phyloP scores from a whole-genome alignment of 768 basidiomycete genomes.

The Psilocybe azurescens region DNA sequence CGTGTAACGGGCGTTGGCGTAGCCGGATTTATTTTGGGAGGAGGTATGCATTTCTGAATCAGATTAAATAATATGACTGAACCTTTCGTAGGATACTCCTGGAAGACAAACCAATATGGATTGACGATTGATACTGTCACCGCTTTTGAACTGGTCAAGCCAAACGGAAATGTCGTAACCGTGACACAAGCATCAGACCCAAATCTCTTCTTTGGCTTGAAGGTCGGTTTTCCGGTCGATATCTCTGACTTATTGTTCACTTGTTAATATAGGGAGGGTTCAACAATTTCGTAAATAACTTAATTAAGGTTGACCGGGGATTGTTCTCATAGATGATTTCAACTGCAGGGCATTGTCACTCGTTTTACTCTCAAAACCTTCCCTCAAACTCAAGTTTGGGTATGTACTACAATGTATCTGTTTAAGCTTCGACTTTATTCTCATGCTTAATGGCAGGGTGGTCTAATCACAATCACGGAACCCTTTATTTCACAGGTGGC shows the following conservation, averaged over 20 bases:
- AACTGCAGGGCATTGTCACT: constrained; percentile 58
- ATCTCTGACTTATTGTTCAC: neutral
- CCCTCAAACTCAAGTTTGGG: constrained; percentile 65
- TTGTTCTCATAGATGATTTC: neutral
- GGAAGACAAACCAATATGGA: constrained; percentile 65
- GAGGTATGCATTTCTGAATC: constrained; percentile 42
- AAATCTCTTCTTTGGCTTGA: constrained; percentile 47
- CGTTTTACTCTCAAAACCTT: constrained; percentile 57
- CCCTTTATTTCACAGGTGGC: constrained; percentile 28
- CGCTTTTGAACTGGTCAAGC: constrained; percentile 62
- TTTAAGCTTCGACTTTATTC: neutral
- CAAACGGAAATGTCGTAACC: constrained; percentile 48
- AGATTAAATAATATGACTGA: neutral
- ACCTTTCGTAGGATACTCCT: constrained; percentile 58
- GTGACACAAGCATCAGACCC: constrained; percentile 40
- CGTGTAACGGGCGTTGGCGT: constrained; percentile 64
- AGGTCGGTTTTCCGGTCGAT: constrained; percentile 27
- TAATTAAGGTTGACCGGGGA: neutral
- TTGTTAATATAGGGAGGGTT: constrained; percentile 51
- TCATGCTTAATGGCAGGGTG: constrained; percentile 43
- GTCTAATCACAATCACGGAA: constrained; percentile 41
- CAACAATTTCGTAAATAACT: constrained; percentile 54
- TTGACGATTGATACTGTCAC: constrained; percentile 60
- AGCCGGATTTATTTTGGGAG: constrained; percentile 62
- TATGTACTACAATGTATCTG: constrained; percentile 29